A percentile compares a stretch with the other conserved stretches of the same genome.
phyloP scores from a whole-genome alignment of 208 protist genomes.

The Strigomonas oncopelti region DNA sequence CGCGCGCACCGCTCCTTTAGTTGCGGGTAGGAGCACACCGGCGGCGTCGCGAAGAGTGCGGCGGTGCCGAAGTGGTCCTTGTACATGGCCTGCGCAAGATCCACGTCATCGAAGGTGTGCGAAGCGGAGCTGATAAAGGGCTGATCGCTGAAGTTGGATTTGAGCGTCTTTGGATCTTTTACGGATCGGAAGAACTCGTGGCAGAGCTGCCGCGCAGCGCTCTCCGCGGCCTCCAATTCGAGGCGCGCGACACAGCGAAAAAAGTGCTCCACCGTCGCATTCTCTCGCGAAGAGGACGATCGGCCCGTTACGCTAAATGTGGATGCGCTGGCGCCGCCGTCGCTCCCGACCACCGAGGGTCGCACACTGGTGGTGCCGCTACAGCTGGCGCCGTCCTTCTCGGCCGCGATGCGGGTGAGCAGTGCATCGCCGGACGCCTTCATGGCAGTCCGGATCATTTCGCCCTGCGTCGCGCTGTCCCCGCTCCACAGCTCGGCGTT shows the following conservation, averaged over 20 bases:
- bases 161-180: conserved; percentile 19
- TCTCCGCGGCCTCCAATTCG: conserved; percentile 25
- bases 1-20: not conserved
- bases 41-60: not conserved
- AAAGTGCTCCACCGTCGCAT: conserved; percentile 19
- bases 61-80: not conserved
- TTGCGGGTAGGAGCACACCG: not conserved
- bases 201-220: conserved; percentile 22
- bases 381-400: not conserved
- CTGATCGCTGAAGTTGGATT: not conserved
- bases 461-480: not conserved
- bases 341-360: not conserved
- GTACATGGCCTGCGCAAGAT: not conserved
- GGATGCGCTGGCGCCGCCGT: not conserved
- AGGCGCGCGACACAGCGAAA: conserved; percentile 32
- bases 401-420: conserved; percentile 16
- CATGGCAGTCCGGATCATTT: not conserved
- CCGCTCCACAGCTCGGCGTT: not conserved
- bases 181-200: conserved; percentile 34
- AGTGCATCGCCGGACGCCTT: conserved; percentile 25
- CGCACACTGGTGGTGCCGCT: not conserved
- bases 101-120: not conserved
- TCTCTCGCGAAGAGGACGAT: conserved; percentile 4
- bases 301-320: not conserved
- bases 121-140: not conserved